Percentiles rank a stretch among this genome's conserved stretches.
phyloP scores from a whole-genome alignment of 805 yeast genomes.

The Komagataella pastoris region DNA sequence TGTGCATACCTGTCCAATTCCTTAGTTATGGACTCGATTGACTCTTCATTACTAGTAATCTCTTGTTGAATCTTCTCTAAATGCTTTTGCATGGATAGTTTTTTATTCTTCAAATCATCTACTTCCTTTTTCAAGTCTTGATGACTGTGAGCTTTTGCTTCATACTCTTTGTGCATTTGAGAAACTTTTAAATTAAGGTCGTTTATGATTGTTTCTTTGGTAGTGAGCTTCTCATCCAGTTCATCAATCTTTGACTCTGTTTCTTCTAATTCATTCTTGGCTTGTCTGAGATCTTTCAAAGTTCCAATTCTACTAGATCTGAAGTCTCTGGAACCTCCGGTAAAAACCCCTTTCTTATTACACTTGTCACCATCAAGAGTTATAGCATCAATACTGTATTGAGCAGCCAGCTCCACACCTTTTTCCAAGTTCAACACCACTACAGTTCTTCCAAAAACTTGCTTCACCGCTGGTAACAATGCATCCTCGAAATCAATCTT shows the following conservation, averaged over 20 bases:
- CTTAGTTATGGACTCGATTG: slow-evolving; percentile 20
- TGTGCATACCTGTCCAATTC: slow-evolving; percentile 27
- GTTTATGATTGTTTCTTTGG: slow-evolving; percentile 39
- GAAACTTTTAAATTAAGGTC: slow-evolving; percentile 29
- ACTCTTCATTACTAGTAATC: not conserved
- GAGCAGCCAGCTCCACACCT: slow-evolving; percentile 55
- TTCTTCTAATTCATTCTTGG: slow-evolving; percentile 32
- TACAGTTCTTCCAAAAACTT: slow-evolving; percentile 70
- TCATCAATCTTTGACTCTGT: slow-evolving; percentile 24
- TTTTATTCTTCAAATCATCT: not conserved
- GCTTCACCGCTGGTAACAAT: slow-evolving; percentile 55
- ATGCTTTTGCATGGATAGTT: slow-evolving; percentile 24
- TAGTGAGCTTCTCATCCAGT: slow-evolving; percentile 23
- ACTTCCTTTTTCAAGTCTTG: not conserved
- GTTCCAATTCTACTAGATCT: slow-evolving; percentile 55
- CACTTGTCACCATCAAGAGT: slow-evolving; percentile 90
- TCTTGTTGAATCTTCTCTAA: slow-evolving; percentile 29
- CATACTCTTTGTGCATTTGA: slow-evolving; percentile 14
- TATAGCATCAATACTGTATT: slow-evolving; percentile 54
- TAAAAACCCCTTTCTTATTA: slow-evolving; percentile 69
- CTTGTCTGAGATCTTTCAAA: slow-evolving; percentile 39
- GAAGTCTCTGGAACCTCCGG: slow-evolving; percentile 74
- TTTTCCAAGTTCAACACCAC: slow-evolving; percentile 58
- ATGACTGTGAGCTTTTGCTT: not conserved
- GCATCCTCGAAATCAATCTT: slow-evolving; percentile 51